Evolutionary conservation across 345 rosid genomes (phyloP), one percentile per base, ranked within the genome.

Genomic region (Citrus hindsii): DNA sequence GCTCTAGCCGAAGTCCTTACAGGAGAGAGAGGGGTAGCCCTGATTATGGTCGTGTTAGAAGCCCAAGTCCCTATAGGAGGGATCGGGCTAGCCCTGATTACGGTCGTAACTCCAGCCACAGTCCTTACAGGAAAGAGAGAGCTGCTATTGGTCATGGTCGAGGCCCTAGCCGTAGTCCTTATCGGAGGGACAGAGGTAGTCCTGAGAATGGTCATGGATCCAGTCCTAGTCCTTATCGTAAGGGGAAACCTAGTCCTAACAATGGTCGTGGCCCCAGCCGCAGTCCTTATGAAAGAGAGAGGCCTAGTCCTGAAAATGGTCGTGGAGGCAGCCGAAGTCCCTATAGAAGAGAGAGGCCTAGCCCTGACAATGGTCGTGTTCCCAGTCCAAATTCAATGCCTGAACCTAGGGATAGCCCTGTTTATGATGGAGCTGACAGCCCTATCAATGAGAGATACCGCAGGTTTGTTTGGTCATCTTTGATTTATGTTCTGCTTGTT

Each of bases 11-110:
- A 14, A 85, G 86, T 76, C 88, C 88, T 51, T 79, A 87, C 80
- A 75, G 80, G 32, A 90, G 85, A 76, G 94, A 88, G 59, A 88
- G 97, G 81, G 89, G 79, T 32, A 93, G 98, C 80, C 95, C 95
- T 80, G 91, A 90, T 74, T 93, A 93, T 85, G 95, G 94, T n/a
- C 92, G 87, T 69, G 89, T 76, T 60, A 83, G 85, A 48, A 89
- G 94, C 83, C 86, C 89, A 7, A 86, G 89, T 74, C 89, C 89
- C 55, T 83, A 90, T 75, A 87, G 69, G 83, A 88, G 89, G 73
- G 89, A 85, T 3, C 92, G 93, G 71, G 79, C 65, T 42, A 92
- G 93, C 80, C 94, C 98, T 0, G 88, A 85, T 32, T 85, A 90
- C 71, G 90, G 85, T 35, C 83, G 88, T 71, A 87, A 77, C 42